These are phyloP conservation scores for Spencermartinsiella ligniputridi DNA, from an alignment of 1,139 yeast species.

Conservation along the genomic window DNA sequence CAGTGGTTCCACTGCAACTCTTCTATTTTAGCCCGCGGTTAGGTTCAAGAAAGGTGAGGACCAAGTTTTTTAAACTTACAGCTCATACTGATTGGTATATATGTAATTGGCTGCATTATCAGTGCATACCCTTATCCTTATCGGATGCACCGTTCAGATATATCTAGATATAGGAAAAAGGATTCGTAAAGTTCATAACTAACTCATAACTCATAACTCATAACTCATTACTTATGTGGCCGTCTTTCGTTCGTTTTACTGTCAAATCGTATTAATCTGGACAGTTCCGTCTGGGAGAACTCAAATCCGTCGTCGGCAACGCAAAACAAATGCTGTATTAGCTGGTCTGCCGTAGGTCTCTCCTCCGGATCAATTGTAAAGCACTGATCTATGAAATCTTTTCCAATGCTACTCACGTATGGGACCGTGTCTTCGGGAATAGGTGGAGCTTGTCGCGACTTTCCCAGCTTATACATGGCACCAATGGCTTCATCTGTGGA, in stretches of 20 bases:
- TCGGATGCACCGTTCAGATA: neutral
- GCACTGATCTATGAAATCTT: slow-evolving; percentile 67
- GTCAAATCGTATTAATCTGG: slow-evolving; percentile 40
- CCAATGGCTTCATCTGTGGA: slow-evolving; percentile 50
- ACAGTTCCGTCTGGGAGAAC: slow-evolving; percentile 63
- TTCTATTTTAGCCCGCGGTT: too few species aligned
- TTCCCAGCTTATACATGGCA: slow-evolving; percentile 56
- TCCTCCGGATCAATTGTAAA: slow-evolving; percentile 72
- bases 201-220: slow-evolving; percentile 1
- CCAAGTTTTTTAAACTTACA: too few species aligned
- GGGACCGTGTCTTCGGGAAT: slow-evolving; percentile 81
- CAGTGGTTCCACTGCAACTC: too few species aligned
- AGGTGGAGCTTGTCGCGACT: slow-evolving; percentile 85
- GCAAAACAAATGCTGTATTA: slow-evolving; percentile 63
- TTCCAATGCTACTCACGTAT: slow-evolving; percentile 59
- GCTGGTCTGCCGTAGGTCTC: slow-evolving; percentile 80
- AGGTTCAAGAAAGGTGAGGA: too few species aligned
- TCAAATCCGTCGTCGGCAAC: slow-evolving; percentile 44
- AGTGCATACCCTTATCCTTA: too few species aligned
- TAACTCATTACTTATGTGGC: neutral
- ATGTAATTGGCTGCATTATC: too few species aligned
- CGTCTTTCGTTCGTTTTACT: slow-evolving; percentile 13
- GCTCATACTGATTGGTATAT: too few species aligned
- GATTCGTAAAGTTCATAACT: too few species aligned
- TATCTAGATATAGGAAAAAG: slow-evolving; percentile 3